Conservation (phyloP, 441 rosid genomes). For the Pelargonium citronellum region DNA sequence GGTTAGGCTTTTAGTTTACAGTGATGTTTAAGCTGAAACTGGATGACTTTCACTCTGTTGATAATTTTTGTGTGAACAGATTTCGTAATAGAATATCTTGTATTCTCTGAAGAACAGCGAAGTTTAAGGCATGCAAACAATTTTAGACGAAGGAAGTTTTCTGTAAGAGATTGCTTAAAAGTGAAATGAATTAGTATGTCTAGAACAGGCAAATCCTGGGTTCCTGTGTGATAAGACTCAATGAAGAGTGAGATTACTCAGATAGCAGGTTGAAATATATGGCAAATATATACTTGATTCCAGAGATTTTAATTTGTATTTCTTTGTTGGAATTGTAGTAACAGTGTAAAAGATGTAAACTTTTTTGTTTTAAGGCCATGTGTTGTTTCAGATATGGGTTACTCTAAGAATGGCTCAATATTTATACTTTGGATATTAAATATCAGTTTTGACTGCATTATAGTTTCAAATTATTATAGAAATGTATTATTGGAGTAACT, state of each 20-base stretch:
- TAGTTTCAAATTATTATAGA: background rate
- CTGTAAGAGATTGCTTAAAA: too few species aligned
- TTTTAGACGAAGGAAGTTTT: too few species aligned
- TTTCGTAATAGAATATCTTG: too few species aligned
- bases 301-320: background rate
- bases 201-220: background rate
- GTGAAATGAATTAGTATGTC: too few species aligned
- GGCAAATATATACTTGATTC: background rate
- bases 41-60: too few species aligned
- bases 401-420: background rate
- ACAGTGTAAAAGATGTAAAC: background rate
- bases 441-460: background rate
- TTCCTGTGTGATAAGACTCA: background rate
- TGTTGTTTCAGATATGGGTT: background rate
- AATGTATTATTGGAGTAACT: background rate
- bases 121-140: too few species aligned
- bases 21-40: too few species aligned
- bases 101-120: too few species aligned
- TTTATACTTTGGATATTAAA: background rate
- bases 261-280: background rate
- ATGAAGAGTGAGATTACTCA: background rate
- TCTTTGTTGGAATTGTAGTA: background rate
- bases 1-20: too few species aligned
- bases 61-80: too few species aligned
- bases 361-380: background rate